Percentiles rank a stretch among this genome's conserved stretches.
Conservation (phyloP, 2,329 filamentous ascomycete species). For the Trichophyton schoenleinii region DNA sequence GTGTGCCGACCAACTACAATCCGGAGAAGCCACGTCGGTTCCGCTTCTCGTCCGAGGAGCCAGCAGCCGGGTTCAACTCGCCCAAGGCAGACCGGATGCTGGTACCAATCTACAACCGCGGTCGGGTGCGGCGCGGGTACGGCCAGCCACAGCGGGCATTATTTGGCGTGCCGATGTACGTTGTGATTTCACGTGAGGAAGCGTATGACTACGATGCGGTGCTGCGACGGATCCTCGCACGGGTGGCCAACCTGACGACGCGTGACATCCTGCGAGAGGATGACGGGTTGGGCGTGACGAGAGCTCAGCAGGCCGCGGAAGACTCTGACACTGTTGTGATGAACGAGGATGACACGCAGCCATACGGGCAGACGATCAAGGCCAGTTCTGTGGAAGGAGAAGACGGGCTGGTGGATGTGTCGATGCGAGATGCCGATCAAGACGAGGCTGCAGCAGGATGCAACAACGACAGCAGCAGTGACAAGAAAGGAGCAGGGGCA, state of each 20-base stretch:
- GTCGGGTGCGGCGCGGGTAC: constrained; percentile 16
- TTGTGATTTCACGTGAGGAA: constrained; percentile 64
- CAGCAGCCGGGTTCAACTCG: constrained; percentile 24
- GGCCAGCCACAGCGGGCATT: constrained; percentile 20
- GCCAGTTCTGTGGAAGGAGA: constrained; percentile 75
- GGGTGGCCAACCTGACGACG: constrained; percentile 64
- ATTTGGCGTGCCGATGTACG: constrained; percentile 44
- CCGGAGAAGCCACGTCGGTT: constrained; percentile 38
- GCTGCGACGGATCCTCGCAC: constrained; percentile 64
- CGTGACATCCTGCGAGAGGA: constrained; percentile 49
- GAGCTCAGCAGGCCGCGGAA: constrained; percentile 34
- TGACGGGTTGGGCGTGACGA: constrained; percentile 35
- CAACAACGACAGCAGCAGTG: no score
- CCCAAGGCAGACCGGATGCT: constrained; percentile 35
- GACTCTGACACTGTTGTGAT: constrained; percentile 60
- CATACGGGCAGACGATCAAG: constrained; percentile 57
- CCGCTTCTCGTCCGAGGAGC: constrained; percentile 6
- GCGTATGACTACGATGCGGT: constrained; percentile 57
- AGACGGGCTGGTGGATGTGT: constrained; percentile 81
- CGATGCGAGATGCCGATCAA: constrained; percentile 55
- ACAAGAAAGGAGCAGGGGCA: constrained; percentile 31
- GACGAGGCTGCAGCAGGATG: constrained; percentile 10
- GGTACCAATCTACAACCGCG: constrained; percentile 37
- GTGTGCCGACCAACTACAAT: constrained; percentile 64
- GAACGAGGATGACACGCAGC: constrained; percentile 48